Percentiles rank a stretch among this genome's conserved stretches.
These are phyloP conservation scores for Mariannaea sp. DNA, from an alignment of 2,329 filamentous ascomycete species.

Conservation along the genomic window DNA sequence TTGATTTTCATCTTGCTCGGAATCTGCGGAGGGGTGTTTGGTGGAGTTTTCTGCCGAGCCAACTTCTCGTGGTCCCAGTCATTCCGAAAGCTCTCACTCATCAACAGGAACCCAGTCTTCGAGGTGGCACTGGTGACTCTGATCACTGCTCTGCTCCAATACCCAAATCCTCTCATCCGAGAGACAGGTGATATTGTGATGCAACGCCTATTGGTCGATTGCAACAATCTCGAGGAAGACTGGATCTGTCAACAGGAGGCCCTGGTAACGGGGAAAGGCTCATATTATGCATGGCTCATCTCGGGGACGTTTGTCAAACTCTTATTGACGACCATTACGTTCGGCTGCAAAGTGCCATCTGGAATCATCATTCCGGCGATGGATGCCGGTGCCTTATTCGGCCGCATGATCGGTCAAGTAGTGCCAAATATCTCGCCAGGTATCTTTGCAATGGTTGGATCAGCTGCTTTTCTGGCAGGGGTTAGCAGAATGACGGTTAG, in stretches of 20 bases:
- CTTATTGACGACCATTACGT: slow-evolving; percentile 21
- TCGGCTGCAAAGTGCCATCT: slow-evolving; percentile 27
- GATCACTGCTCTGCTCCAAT: slow-evolving; percentile 16
- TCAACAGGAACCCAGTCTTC: slow-evolving; percentile 19
- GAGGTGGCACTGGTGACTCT: slow-evolving; percentile 14
- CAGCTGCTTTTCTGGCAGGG: slow-evolving; percentile 23
- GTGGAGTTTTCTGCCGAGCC: slow-evolving; percentile 20
- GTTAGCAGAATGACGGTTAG: slow-evolving; percentile 29
- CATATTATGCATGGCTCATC: slow-evolving; percentile 21
- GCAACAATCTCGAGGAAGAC: slow-evolving; percentile 8
- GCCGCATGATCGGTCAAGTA: slow-evolving; percentile 18
- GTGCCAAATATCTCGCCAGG: slow-evolving; percentile 20
- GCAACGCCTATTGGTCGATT: slow-evolving; percentile 21
- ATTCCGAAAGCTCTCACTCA: slow-evolving; percentile 12
- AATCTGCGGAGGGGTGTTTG: slow-evolving; percentile 14
- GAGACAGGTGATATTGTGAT: slow-evolving; percentile 27
- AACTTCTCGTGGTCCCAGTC: slow-evolving; percentile 24
- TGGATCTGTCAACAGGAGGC: slow-evolving; percentile 27
- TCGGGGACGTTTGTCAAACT: slow-evolving; percentile 24
- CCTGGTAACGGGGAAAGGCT: slow-evolving; percentile 4
- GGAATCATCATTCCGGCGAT: slow-evolving; percentile 24
- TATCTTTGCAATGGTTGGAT: slow-evolving; percentile 26
- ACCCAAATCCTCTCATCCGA: slow-evolving; percentile 17
- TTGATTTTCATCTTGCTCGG: slow-evolving; percentile 18
- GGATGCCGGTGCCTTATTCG: slow-evolving; percentile 23